These are phyloP conservation scores for Chlorokybus atmophyticus DNA, from an alignment of 139 green algal species.

Conservation along the genomic window DNA sequence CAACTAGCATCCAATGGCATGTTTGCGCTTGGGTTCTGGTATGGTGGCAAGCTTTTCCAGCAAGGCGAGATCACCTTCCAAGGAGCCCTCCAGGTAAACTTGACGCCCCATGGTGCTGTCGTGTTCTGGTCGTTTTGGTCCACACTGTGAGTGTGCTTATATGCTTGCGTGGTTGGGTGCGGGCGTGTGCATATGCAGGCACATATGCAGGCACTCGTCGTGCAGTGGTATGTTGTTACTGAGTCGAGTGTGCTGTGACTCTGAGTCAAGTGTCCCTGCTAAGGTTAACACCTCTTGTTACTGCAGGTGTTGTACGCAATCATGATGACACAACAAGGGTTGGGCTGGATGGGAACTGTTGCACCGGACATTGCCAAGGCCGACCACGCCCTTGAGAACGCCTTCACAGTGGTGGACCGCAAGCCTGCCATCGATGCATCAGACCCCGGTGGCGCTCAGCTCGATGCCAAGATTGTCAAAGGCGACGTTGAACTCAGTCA, in stretches of 20 bases:
- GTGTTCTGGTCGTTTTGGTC: no score
- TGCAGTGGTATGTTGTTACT: not conserved
- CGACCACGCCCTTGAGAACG: not conserved
- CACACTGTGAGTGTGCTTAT: not conserved
- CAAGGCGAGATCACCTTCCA: no score
- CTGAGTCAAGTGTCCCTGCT: not conserved
- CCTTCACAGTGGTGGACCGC: constrained; percentile 7
- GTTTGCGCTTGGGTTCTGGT: no score
- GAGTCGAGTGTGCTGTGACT: not conserved
- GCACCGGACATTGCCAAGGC: not conserved
- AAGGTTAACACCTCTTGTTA: no score
- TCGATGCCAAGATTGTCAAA: constrained; percentile 9
- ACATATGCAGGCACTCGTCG: not conserved
- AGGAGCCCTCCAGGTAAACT: no score
- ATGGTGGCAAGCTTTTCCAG: no score
- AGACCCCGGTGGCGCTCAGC: constrained; percentile 1
- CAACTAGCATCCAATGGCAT: no score
- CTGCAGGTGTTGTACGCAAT: no score
- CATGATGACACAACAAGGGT: no score
- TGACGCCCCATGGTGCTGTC: no score
- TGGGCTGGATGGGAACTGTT: not conserved
- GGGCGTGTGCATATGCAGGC: not conserved
- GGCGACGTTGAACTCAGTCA: constrained; percentile 44
- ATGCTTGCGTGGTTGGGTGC: not conserved
- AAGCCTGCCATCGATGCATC: constrained; percentile 15